Evolutionary conservation across 2,329 filamentous ascomycete genomes (phyloP), one percentile per base, ranked within the genome.

Genomic region (Aspergillus hortae): DNA sequence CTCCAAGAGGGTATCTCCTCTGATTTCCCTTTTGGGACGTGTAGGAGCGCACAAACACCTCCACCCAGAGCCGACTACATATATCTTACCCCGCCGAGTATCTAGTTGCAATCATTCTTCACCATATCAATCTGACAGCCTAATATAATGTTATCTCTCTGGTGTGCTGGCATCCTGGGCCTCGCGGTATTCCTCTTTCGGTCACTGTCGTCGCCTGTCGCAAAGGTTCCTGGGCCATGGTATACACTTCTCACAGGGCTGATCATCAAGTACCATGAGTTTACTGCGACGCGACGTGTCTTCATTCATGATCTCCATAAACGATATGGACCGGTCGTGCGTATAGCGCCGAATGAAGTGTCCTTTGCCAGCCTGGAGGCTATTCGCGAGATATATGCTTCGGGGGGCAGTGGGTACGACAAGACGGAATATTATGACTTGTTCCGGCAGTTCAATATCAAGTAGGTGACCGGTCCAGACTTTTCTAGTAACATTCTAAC

Each of bases 351-450:
- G 0, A 66, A 67, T 43, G 66, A 69, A 48, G 55, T 66, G 10
- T 67, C 66, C 1, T 67, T 69, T 32, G 59, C 58, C 1, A 61
- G 58, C 15, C 27, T 65, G 6, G 60, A 66, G 19, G 66, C 62
- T 2, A 62, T 69, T 17, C 64, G 62, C 30, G 65, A 66, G 25
- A 68, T 69, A 10, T 69, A 69, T 51, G 57, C 60, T 1, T 65
- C 62, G 2, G 66, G 66, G 6, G 68, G 68, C 0, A 69, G 68
- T 46, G 68, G 68, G 1, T 71, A 70, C 49, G 67, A 71, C 44
- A 71, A 70, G 52, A 70, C 69, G 0, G 65, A 67, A 32, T 66
- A 67, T 12, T 72, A 71, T 54, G 59, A 61, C 30, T 57, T 70
- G 4, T 72, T 71, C 46, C 61, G 56, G 15, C 66, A 69, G 38